phyloP scores from a whole-genome alignment of 2,329 filamentous ascomycete genomes.

The Phialophora expanda region DNA sequence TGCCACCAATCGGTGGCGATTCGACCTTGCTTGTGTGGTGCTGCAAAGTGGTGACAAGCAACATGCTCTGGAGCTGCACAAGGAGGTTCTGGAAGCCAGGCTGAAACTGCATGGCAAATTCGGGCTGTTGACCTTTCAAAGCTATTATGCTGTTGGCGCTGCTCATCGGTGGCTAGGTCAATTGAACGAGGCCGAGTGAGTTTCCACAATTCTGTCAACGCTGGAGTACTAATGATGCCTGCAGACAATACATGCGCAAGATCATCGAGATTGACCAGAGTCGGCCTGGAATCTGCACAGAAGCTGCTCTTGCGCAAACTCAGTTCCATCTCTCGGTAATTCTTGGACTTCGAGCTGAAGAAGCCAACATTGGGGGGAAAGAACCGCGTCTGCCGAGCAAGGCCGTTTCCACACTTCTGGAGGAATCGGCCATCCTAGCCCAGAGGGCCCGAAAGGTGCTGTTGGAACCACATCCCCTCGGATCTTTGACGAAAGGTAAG shows the following conservation, averaged over 20 bases:
- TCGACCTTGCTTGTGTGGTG: slow-evolving; percentile 3
- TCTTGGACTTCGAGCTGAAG: slow-evolving; percentile 1
- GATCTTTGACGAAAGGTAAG: not conserved
- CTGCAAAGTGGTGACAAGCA: slow-evolving; percentile 8
- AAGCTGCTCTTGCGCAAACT: slow-evolving; percentile 2
- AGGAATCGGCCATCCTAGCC: not conserved
- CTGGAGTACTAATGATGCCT: not conserved
- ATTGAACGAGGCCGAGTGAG: slow-evolving; percentile 7
- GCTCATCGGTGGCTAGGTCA: not conserved
- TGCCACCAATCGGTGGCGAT: slow-evolving; percentile 4
- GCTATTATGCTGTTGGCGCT: slow-evolving; percentile 9
- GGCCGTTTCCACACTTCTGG: not conserved
- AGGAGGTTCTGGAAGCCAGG: slow-evolving; percentile 5
- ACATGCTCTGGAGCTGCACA: slow-evolving; percentile 5
- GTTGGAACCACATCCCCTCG: slow-evolving; percentile 1
- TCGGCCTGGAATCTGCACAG: not conserved
- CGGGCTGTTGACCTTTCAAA: slow-evolving; percentile 4
- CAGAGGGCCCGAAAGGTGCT: slow-evolving; percentile 1
- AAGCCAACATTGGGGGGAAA: not conserved
- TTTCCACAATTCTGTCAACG: not conserved
- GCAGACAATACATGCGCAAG: not conserved
- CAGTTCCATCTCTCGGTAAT: slow-evolving; percentile 7
- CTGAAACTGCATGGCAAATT: slow-evolving; percentile 1
- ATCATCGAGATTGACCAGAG: not conserved
- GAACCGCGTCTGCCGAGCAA: not conserved